A percentile compares a stretch with the other conserved stretches of the same genome.
These are phyloP conservation scores for Solanum pimpinellifolium DNA, from an alignment of 257 asterid genomes.

Conservation along the genomic window DNA sequence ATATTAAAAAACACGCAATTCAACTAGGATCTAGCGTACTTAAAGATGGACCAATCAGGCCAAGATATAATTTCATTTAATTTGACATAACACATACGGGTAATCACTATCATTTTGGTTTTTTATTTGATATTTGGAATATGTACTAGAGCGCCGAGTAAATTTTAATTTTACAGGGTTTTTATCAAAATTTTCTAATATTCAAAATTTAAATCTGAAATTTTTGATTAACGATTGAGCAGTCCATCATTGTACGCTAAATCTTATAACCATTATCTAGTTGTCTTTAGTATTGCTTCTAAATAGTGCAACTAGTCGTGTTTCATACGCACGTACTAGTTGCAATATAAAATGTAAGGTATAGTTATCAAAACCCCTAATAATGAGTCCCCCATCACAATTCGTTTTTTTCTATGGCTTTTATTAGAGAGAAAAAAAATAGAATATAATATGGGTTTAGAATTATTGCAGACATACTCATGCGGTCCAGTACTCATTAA, in stretches of 20 bases:
- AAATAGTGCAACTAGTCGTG: not conserved
- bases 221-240: rapidly evolving
- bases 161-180: rapidly evolving
- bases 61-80: not conserved
- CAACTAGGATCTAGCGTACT: not conserved
- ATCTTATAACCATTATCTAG: not conserved
- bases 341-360: not conserved
- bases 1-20: not conserved
- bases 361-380: not conserved
- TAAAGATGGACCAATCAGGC: not conserved
- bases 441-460: not conserved
- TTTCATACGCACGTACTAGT: not conserved
- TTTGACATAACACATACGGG: not conserved
- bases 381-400: not conserved
- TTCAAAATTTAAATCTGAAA: no score
- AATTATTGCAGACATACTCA: not conserved
- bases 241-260: rapidly evolving
- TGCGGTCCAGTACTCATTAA: not conserved
- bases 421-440: not conserved
- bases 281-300: not conserved
- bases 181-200: no score
- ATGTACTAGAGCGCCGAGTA: rapidly evolving
- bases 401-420: not conserved
- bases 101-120: no score
- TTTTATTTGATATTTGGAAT: no score